A percentile compares a stretch with the other conserved stretches of the same genome.
phyloP scores from a whole-genome alignment of 257 asterid genomes.

The Solanum etuberosum region DNA sequence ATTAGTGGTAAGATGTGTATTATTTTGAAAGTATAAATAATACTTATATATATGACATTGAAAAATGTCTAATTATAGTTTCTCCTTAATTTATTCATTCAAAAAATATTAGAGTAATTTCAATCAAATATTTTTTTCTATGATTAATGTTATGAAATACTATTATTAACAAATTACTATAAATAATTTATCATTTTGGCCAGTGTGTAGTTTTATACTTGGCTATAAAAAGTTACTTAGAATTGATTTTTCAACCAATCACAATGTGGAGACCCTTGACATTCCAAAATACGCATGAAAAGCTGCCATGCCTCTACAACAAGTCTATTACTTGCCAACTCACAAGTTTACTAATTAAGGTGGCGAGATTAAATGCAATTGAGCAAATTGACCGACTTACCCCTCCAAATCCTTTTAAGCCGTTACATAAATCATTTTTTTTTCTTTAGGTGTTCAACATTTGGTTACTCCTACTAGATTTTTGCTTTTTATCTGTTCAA shows the following conservation, averaged over 20 bases:
- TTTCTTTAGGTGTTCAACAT: neutral
- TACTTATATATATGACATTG: too few relatives aligned
- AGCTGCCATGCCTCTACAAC: neutral
- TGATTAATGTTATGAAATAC: neutral
- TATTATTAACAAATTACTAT: neutral
- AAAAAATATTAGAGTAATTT: neutral
- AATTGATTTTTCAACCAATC: neutral
- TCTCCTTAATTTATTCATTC: neutral
- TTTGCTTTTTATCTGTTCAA: too few relatives aligned
- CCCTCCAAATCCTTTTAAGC: neutral
- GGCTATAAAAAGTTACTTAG: neutral
- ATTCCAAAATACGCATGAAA: neutral
- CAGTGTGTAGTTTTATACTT: neutral
- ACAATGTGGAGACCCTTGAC: neutral
- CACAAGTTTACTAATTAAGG: neutral
- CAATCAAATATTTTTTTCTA: neutral
- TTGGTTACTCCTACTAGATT: neutral
- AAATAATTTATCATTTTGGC: neutral
- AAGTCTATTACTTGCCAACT: neutral
- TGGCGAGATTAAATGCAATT: neutral
- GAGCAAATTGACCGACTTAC: neutral
- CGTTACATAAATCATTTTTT: neutral
- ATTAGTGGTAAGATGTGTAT: too few relatives aligned
- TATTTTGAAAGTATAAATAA: too few relatives aligned
- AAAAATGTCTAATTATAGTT: too few relatives aligned